Base-by-base conservation (phyloP, 768 basidiomycete genomes). In the Agrocybe praecox region DNA sequence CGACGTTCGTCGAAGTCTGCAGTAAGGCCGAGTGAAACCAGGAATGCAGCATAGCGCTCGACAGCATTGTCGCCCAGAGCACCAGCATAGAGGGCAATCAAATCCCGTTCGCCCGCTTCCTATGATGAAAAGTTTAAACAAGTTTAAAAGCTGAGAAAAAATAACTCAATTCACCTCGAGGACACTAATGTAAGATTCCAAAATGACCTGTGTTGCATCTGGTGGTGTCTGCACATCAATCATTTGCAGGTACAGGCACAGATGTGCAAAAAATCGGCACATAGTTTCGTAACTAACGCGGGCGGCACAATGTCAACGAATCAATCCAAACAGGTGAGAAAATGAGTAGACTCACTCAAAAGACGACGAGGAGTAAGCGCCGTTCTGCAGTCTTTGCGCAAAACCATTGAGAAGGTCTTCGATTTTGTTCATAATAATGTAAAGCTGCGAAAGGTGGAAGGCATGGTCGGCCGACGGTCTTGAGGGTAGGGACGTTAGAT, bases 81-180 rank as follows among this genome's bases (percentile, higher is more conserved):
- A 14, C 92, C 86, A 6, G 94, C 94, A 69, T 99, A 98, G 78
- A 97, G 85, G 0, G 96, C 95, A 12, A 98, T 94, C 17, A 98
- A 80, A 42, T 90, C 85, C 32, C 92, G 82, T 71, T 95, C 80
- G 17, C 90, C 91, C 17, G 91, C 89, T 42, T 78, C 77, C 87
- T 90, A 61, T 24, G 47, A 21, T n/a, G 32, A 46, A 33, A 49
- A 10, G 32, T 33, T 49, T 21, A 40, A 46, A 43, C 49, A 42
- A 45, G 15, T 21, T n/a, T 32, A 36, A 4, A 49, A 45, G 1
- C 50, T n/a, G n/a, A 19, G 32, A 10, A 24, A 9, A 49, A 43
- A 54, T 18, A 24, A 18, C 1, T 6, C n/a, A n/a, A 32, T 80
- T 46, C 23, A 88, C 90, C 79, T 98, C 93, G 2, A 98, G 82